phyloP scores from a whole-genome alignment of 768 basidiomycete species.

The Amanita molliuscula region DNA sequence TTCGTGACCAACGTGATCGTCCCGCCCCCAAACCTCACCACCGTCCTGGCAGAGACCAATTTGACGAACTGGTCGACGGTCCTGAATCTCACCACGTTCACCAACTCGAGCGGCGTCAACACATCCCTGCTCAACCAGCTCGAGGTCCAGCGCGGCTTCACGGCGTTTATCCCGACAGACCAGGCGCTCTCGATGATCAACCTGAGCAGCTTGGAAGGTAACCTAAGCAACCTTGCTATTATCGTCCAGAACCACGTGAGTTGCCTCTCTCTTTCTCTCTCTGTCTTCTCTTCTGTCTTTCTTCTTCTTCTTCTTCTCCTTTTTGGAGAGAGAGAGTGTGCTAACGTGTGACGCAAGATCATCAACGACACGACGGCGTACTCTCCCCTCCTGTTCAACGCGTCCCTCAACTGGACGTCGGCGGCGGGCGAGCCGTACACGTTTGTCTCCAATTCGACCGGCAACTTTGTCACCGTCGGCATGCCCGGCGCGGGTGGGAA shows the following conservation, averaged over 20 bases:
- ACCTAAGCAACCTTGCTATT: constrained; percentile 31
- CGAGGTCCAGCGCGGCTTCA: constrained; percentile 39
- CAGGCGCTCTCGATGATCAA: constrained; percentile 30
- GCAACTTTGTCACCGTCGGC: constrained; percentile 39
- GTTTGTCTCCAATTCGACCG: constrained; percentile 45
- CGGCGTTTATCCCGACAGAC: constrained; percentile 57
- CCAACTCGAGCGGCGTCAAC: constrained; percentile 20
- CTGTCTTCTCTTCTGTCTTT: too few relatives aligned
- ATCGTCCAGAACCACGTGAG: constrained; percentile 55
- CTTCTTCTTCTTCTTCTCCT: too few relatives aligned
- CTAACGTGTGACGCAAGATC: constrained; percentile 21
- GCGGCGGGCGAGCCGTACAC: constrained; percentile 46
- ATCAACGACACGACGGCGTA: constrained; percentile 65
- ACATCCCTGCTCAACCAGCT: constrained; percentile 16
- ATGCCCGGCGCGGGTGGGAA: constrained; percentile 9
- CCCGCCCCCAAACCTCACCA: constrained; percentile 38
- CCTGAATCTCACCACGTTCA: constrained; percentile 15
- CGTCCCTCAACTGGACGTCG: constrained; percentile 23
- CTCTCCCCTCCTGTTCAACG: constrained; percentile 33
- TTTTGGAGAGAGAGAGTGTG: too few relatives aligned
- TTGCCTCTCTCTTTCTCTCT: too few relatives aligned
- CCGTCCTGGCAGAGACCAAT: constrained; percentile 31
- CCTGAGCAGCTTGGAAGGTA: constrained; percentile 22
- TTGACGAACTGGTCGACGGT: constrained; percentile 28
- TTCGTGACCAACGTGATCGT: constrained; percentile 39